Conservation (phyloP, 225 moss, liverwort and hornwort species). For the Marchantia polymorpha region DNA sequence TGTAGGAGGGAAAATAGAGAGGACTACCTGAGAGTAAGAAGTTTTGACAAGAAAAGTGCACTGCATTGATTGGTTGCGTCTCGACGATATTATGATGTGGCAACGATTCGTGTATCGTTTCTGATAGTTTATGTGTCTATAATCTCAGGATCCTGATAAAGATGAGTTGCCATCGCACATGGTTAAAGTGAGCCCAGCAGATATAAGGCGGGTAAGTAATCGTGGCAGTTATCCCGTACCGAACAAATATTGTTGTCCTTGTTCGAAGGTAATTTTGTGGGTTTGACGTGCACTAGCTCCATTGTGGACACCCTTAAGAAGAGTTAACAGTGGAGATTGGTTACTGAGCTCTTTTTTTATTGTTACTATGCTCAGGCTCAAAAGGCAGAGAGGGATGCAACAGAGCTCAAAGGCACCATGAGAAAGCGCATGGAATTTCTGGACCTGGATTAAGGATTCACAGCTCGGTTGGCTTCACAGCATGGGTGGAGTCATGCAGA, state of each 20-base stretch:
- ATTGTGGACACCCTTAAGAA: no score
- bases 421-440: conserved; percentile 98
- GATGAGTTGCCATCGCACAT: conserved; percentile 83
- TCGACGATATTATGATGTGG: neutral
- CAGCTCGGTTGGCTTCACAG: conserved; percentile 4
- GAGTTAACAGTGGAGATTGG: no score
- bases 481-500: conserved; percentile 6
- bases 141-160: conserved; percentile 65
- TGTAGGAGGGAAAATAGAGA: no score
- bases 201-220: conserved; percentile 63
- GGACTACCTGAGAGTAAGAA: no score
- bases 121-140: neutral
- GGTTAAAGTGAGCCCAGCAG: conserved; percentile 68
- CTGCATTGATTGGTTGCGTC: neutral
- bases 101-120: neutral
- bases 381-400: conserved; percentile 91
- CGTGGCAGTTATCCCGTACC: neutral
- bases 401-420: conserved; percentile 92
- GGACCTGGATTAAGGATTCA: conserved; percentile 63
- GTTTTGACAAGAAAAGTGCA: no score
- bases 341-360: neutral
- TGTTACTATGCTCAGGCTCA: conserved; percentile 52
- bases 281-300: no score
- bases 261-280: no score
- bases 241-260: no score